Percentiles rank a stretch among this genome's conserved stretches.
Conservation (phyloP, 1,284 basidiomycete species). For the Ceratobasidium sp. region DNA sequence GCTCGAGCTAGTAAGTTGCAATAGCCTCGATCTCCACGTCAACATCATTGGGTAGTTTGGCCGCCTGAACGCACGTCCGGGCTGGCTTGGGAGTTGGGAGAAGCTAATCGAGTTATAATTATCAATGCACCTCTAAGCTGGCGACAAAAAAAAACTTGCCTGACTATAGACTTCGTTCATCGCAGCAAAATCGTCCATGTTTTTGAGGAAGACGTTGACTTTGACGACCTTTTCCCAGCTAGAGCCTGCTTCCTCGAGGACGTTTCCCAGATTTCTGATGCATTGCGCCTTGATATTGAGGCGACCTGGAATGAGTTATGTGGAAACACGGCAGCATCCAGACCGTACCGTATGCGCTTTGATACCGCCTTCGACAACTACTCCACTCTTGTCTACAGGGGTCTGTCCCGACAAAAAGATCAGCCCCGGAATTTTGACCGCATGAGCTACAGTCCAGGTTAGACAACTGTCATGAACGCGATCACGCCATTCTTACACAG, state of each 20-base stretch:
- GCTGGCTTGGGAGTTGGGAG: conserved; percentile 79
- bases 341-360: conserved; percentile 69
- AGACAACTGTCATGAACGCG: not conserved
- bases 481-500: conserved; percentile 59
- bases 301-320: not conserved
- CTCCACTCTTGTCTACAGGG: conserved; percentile 65
- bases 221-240: conserved; percentile 73
- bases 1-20: conserved; percentile 55
- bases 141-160: conserved; percentile 53
- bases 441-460: conserved; percentile 36
- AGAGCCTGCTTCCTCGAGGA: conserved; percentile 67
- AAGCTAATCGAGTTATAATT: conserved; percentile 56
- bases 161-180: conserved; percentile 73
- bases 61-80: conserved; percentile 84
- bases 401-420: conserved; percentile 73
- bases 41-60: conserved; percentile 80
- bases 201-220: conserved; percentile 70
- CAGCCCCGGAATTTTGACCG: conserved; percentile 66
- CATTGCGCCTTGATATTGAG: conserved; percentile 66
- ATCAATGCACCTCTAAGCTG: not conserved
- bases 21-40: conserved; percentile 85
- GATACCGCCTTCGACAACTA: conserved; percentile 67
- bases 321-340: not conserved
- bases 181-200: conserved; percentile 69
- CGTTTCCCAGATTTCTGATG: conserved; percentile 67